Percentiles rank a stretch among this genome's conserved stretches.
Conservation (phyloP, 2,329 filamentous ascomycete species). For the Fusarium xyrophilum region DNA sequence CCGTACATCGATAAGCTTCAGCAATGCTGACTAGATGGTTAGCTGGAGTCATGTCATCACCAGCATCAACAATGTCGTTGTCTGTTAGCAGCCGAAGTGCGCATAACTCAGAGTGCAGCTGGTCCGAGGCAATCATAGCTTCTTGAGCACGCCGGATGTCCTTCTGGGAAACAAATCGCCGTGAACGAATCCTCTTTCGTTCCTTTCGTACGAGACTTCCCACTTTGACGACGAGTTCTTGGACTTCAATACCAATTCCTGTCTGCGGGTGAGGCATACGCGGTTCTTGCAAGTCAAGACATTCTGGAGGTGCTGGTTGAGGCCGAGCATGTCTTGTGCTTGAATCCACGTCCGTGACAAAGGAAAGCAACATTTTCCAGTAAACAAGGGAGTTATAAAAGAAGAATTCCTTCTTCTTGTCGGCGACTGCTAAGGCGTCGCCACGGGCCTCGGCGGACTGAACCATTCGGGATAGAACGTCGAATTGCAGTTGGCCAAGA, state of each 20-base stretch:
- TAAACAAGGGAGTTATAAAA: constrained; percentile 41
- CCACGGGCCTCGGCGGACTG: constrained; percentile 14
- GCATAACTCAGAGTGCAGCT: constrained; percentile 32
- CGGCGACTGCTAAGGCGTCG: constrained; percentile 5
- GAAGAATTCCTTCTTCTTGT: constrained; percentile 38
- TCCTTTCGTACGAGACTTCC: constrained; percentile 36
- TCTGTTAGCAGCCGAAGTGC: constrained; percentile 29
- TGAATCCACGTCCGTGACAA: constrained; percentile 34
- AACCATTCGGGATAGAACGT: constrained; percentile 27
- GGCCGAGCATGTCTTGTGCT: constrained; percentile 1
- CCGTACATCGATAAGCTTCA: constrained; percentile 42
- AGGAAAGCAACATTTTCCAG: constrained; percentile 41
- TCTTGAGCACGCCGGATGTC: constrained; percentile 39
- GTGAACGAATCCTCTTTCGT: constrained; percentile 35
- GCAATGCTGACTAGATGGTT: constrained; percentile 38
- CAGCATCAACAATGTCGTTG: constrained; percentile 33
- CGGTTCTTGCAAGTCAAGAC: constrained; percentile 19
- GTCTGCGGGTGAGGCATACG: constrained; percentile 42
- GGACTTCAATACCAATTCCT: constrained; percentile 36
- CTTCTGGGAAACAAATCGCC: constrained; percentile 31
- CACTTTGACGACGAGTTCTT: constrained; percentile 38
- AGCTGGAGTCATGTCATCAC: constrained; percentile 38
- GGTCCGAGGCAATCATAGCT: constrained; percentile 29
- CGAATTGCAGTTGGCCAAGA: constrained; percentile 50
- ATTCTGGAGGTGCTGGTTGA: constrained; percentile 13